Evolutionary conservation across 768 basidiomycete species (phyloP).

Genomic region (Mycena pura): DNA sequence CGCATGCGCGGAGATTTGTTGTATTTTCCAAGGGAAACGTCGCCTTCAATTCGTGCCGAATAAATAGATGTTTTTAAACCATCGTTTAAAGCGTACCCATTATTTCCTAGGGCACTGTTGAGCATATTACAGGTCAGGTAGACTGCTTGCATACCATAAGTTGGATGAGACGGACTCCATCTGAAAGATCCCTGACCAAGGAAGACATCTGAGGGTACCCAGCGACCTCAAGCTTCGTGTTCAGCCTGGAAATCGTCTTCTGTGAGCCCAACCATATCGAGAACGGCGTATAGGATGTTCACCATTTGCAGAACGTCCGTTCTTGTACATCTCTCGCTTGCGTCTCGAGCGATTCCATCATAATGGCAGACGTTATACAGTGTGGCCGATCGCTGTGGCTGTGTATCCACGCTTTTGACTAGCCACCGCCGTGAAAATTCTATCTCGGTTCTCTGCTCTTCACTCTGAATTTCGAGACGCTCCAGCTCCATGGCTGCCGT

Average conservation of each 20-base stretch:
- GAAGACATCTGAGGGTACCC: constrained; percentile 89
- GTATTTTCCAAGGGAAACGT: constrained; percentile 92
- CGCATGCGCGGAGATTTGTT: constrained; percentile 90
- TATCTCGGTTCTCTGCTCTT: too few relatives aligned
- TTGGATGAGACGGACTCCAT: constrained; percentile 95
- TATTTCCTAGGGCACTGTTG: constrained; percentile 74
- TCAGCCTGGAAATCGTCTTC: constrained; percentile 89
- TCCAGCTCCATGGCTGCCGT: constrained; percentile 75
- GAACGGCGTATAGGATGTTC: constrained; percentile 17
- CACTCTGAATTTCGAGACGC: too few relatives aligned
- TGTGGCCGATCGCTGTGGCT: neutral
- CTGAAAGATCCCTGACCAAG: constrained; percentile 88
- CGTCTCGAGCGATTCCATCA: constrained; percentile 62
- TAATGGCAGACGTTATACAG: constrained; percentile 4
- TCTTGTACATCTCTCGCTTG: constrained; percentile 73
- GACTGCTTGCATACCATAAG: constrained; percentile 73
- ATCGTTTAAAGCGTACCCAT: constrained; percentile 67
- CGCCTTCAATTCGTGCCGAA: constrained; percentile 62
- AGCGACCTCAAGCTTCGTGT: constrained; percentile 89
- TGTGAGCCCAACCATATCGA: too few relatives aligned
- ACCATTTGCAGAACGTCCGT: constrained; percentile 94
- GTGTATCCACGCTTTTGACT: too few relatives aligned
- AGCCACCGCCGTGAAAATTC: too few relatives aligned
- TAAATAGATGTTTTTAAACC: neutral
- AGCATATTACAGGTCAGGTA: neutral